phyloP scores from a whole-genome alignment of 1,284 basidiomycete genomes.

The Polyporus tsugae region DNA sequence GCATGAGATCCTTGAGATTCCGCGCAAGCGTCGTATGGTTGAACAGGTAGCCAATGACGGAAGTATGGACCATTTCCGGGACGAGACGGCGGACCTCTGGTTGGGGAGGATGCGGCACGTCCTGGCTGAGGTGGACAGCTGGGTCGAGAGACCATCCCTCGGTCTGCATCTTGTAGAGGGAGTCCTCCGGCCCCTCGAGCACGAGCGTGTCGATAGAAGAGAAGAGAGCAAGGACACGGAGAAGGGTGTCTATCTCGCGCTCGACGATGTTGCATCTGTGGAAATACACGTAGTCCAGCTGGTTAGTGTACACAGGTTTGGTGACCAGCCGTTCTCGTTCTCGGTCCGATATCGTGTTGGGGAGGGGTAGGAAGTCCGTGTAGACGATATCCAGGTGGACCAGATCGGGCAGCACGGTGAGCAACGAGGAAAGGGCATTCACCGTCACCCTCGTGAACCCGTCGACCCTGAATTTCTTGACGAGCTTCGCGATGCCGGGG shows the following conservation, averaged over 20 bases:
- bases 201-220: neutral
- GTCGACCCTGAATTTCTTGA: neutral
- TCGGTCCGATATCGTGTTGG: neutral
- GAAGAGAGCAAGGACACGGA: neutral
- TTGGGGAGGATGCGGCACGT: neutral
- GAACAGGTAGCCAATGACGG: neutral
- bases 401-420: neutral
- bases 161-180: neutral
- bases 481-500: neutral
- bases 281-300: neutral
- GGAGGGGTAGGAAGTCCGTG: neutral
- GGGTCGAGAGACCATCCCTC: neutral
- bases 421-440: neutral
- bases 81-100: neutral
- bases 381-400: neutral
- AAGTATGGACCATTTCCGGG: neutral
- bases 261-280: constrained; percentile 1
- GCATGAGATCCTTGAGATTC: neutral
- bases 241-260: neutral
- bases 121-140: neutral
- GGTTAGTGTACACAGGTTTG: neutral
- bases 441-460: neutral
- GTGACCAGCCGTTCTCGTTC: neutral
- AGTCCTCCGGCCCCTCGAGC: neutral
- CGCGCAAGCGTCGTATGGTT: neutral